phyloP scores from a whole-genome alignment of 257 asterid species.

The Plantago elongata region DNA sequence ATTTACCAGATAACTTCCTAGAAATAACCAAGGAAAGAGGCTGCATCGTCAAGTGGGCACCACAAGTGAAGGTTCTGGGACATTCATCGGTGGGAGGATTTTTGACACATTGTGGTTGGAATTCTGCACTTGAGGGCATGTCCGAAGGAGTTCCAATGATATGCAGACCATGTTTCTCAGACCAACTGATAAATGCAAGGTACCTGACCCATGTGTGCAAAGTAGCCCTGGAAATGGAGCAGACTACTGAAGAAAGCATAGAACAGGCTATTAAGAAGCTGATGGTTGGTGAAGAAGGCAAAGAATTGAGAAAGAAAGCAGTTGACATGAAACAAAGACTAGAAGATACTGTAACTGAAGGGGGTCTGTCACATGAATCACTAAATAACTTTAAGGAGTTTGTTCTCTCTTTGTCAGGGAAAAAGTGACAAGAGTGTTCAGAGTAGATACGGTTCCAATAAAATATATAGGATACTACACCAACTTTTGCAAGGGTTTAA shows the following conservation, averaged over 20 bases:
- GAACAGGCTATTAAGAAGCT: slow-evolving; percentile 27
- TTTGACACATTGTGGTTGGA: slow-evolving; percentile 47
- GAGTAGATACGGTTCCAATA: too few relatives aligned
- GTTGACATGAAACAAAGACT: slow-evolving; percentile 16
- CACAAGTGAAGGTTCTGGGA: slow-evolving; percentile 34
- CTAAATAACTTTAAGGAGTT: slow-evolving; percentile 30
- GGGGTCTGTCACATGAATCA: slow-evolving; percentile 26
- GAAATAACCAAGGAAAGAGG: slow-evolving; percentile 14
- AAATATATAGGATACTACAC: too few relatives aligned
- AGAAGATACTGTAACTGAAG: slow-evolving; percentile 2
- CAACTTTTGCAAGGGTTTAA: too few relatives aligned
- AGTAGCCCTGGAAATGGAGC: slow-evolving; percentile 31
- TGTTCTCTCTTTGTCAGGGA: slow-evolving; percentile 15
- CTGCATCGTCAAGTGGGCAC: slow-evolving; percentile 38
- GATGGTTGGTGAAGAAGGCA: slow-evolving; percentile 30
- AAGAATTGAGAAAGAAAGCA: slow-evolving; percentile 25
- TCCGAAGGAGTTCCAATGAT: slow-evolving; percentile 34
- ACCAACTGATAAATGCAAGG: slow-evolving; percentile 33
- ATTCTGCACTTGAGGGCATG: slow-evolving; percentile 35
- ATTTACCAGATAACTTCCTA: slow-evolving; percentile 16
- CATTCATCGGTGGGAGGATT: slow-evolving; percentile 38
- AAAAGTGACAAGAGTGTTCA: neutral
- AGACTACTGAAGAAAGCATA: slow-evolving; percentile 16
- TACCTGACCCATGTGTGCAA: slow-evolving; percentile 29
- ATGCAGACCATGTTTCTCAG: slow-evolving; percentile 27